Percentiles rank a stretch among this genome's conserved stretches.
These are phyloP conservation scores for Immersiella caudata DNA, from an alignment of 495 filamentous ascomycete genomes.

Conservation along the genomic window DNA sequence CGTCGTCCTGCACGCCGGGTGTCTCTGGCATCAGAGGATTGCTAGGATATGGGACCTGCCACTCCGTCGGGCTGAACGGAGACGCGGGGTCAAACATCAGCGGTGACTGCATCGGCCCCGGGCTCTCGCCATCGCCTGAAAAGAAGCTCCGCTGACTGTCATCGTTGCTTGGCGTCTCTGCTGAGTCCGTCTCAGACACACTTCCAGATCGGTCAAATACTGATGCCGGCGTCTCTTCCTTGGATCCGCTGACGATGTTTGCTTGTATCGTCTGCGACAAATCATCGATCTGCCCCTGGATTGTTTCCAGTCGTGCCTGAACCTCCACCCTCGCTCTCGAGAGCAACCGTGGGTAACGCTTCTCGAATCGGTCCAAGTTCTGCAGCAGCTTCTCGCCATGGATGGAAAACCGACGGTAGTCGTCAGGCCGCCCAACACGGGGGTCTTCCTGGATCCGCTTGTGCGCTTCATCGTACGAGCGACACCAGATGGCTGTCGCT, in stretches of 20 bases:
- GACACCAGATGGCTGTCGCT: constrained; percentile 61
- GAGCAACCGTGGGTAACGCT: constrained; percentile 39
- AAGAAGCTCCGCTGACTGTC: constrained; percentile 36
- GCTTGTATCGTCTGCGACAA: constrained; percentile 53
- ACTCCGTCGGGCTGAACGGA: constrained; percentile 11
- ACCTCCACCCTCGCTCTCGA: constrained; percentile 49
- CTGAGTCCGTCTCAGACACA: constrained; percentile 56
- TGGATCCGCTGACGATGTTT: constrained; percentile 43
- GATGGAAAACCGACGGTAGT: constrained; percentile 70
- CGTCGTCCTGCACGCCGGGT: constrained; percentile 21
- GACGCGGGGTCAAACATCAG: constrained; percentile 10
- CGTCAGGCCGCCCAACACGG: constrained; percentile 65
- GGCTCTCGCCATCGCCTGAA: constrained; percentile 10
- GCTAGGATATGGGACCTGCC: constrained; percentile 29
- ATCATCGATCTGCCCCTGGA: constrained; percentile 61
- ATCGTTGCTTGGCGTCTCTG: constrained; percentile 40
- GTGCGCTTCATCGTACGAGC: constrained; percentile 64
- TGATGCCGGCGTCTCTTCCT: constrained; percentile 56
- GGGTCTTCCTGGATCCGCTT: constrained; percentile 58
- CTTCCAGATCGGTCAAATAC: constrained; percentile 75
- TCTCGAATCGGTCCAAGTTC: constrained; percentile 51
- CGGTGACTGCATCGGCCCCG: constrained; percentile 19
- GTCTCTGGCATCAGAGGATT: constrained; percentile 28
- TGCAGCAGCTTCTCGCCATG: constrained; percentile 63
- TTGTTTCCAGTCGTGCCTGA: constrained; percentile 50